Base-by-base conservation (phyloP, 169 alveolate genomes). In the Plasmodium knowlesi region DNA sequence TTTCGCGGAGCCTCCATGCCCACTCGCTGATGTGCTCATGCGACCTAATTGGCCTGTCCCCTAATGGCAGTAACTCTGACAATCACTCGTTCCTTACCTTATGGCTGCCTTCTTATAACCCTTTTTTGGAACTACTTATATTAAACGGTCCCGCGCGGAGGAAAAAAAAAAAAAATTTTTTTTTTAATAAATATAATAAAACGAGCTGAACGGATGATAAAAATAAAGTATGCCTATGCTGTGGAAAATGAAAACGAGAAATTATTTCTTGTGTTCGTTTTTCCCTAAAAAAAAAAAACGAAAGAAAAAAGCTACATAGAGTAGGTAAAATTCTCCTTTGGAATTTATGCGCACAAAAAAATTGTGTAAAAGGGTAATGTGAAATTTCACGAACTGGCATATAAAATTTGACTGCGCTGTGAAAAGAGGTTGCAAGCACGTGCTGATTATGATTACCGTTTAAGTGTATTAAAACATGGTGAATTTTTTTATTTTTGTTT, bases 221-320 rank as follows among this genome's bases (percentile, higher is more conserved):
- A 83, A 41, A n/a, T 6, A 67, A 67, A 25, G 76, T 67, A 67
- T 67, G 37, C 76, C 76, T 67, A 67, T 6, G 6, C 76, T 25
- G 37, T 67, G 76, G 19, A 67, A 67, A 19, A 28, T 25, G 37
- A 67, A 67, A 67, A 28, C n/a, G 76, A 67, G 76, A 67, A 67
- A 67, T 67, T 67, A 28, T 67, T 67, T 67, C 76, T 9, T 19
- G n/a, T 37, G 41, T 67, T 67, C 39, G 16, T 67, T 67, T 67
- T 37, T 67, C 76, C 41, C 22, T 67, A 79, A 79, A 79, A 79
- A 79, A 78, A 78, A 79, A 79, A 79, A 79, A 79, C n/a, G n/a
- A n/a, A n/a, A n/a, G n/a, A 79, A 79, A 39, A 79, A 79, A 39
- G n/a, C 76, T 22, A 14, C 76, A 67, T 22, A n/a, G n/a, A 67